These are phyloP conservation scores for Fereydounia khargensis DNA, from an alignment of 1,284 basidiomycete species.

Conservation along the genomic window DNA sequence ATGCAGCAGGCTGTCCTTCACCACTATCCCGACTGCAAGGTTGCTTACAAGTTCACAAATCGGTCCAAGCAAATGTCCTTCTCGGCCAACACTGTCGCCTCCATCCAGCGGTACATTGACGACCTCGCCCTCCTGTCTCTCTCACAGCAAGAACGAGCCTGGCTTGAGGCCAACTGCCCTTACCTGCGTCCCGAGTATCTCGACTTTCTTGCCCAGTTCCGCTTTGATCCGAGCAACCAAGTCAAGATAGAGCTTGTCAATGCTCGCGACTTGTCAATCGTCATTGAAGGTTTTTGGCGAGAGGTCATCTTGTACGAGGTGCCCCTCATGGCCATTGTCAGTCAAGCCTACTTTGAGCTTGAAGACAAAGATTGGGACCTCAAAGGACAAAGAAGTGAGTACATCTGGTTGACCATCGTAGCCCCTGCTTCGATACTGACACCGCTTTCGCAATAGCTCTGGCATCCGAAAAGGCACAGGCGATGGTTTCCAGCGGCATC, in stretches of 20 bases:
- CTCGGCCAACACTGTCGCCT: no score
- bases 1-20: conserved; percentile 92
- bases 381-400: conserved; percentile 71
- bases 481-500: conserved; percentile 71
- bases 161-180: conserved; percentile 71
- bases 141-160: conserved; percentile 67
- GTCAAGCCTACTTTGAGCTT: conserved; percentile 71
- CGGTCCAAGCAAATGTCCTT: conserved; percentile 73
- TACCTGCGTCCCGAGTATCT: conserved; percentile 76
- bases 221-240: conserved; percentile 75
- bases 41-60: conserved; percentile 75
- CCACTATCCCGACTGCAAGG: conserved; percentile 72
- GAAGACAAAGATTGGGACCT: conserved; percentile 80
- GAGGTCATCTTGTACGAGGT: conserved; percentile 96
- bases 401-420: neutral
- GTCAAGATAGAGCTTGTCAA: conserved; percentile 68
- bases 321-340: conserved; percentile 83
- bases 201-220: conserved; percentile 69
- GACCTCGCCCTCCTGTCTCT: conserved; percentile 70
- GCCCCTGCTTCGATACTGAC: conserved; percentile 7
- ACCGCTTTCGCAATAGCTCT: neutral
- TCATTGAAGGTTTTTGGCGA: conserved; percentile 74
- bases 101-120: no score
- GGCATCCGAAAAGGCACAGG: conserved; percentile 65
- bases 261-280: conserved; percentile 72